Evolutionary conservation across 2,329 filamentous ascomycete genomes (phyloP).

Genomic region (Cladosporium colombiae): DNA sequence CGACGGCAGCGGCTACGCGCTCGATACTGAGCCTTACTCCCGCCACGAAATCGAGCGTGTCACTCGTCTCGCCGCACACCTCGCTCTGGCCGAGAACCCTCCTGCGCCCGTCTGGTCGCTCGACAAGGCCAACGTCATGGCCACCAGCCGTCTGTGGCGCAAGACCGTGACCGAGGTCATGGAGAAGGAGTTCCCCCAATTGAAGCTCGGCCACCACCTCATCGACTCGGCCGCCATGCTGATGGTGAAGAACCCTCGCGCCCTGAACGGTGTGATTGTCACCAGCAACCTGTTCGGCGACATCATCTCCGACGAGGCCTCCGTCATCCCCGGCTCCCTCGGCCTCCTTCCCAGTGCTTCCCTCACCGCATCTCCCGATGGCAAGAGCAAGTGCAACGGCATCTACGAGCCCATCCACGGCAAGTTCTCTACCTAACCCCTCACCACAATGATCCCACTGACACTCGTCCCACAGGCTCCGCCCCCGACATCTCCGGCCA

Average conservation of each 20-base stretch:
- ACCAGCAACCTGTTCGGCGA: slow-evolving; percentile 95
- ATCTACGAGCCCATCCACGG: slow-evolving; percentile 95
- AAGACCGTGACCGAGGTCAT: slow-evolving; percentile 84
- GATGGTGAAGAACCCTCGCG: slow-evolving; percentile 89
- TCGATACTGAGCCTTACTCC: slow-evolving; percentile 86
- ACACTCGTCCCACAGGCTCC: slow-evolving; percentile 58
- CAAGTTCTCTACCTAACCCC: not conserved
- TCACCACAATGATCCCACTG: no score
- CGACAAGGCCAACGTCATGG: slow-evolving; percentile 96
- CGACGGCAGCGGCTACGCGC: slow-evolving; percentile 71
- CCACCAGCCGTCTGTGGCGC: slow-evolving; percentile 85
- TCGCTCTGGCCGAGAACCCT: slow-evolving; percentile 67
- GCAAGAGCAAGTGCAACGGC: slow-evolving; percentile 80
- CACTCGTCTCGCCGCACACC: slow-evolving; percentile 74
- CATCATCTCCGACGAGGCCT: slow-evolving; percentile 93
- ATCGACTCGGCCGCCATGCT: slow-evolving; percentile 98
- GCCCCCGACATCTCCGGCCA: slow-evolving; percentile 92
- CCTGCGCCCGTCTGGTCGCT: slow-evolving; percentile 74
- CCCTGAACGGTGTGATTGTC: slow-evolving; percentile 86
- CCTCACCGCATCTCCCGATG: slow-evolving; percentile 82
- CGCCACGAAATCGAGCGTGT: slow-evolving; percentile 85
- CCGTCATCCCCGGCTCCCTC: slow-evolving; percentile 87
- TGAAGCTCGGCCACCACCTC: slow-evolving; percentile 82
- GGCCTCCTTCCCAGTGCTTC: slow-evolving; percentile 87
- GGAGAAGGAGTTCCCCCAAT: slow-evolving; percentile 82